phyloP scores from a whole-genome alignment of 192 early-diverging fungal species.

The Kappamyces sp. region DNA sequence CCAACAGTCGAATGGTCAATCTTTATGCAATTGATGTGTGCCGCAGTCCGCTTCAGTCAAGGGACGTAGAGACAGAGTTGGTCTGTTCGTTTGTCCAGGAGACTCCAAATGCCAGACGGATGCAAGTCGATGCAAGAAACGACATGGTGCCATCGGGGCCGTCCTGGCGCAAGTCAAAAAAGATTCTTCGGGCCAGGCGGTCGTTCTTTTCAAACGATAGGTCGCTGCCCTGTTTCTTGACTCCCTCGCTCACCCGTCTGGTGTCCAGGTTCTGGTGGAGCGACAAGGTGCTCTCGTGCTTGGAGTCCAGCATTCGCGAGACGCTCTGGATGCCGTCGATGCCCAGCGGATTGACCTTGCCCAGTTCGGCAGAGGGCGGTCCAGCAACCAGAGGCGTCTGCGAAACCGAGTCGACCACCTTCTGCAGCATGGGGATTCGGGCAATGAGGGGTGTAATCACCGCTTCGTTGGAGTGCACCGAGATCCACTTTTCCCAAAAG shows the following conservation, averaged over 20 bases:
- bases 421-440: background rate
- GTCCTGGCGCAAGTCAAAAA: constrained; percentile 72
- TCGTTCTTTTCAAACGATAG: constrained; percentile 56
- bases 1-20: too few species aligned
- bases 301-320: too few species aligned
- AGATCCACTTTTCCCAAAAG: constrained; percentile 69
- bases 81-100: constrained; percentile 15
- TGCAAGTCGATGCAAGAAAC: constrained; percentile 49
- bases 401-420: background rate
- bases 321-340: too few species aligned
- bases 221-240: constrained; percentile 20
- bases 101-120: constrained; percentile 37
- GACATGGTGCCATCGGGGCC: constrained; percentile 60
- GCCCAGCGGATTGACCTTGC: background rate
- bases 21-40: too few species aligned
- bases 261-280: background rate
- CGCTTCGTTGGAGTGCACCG: constrained; percentile 28
- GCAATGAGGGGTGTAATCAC: background rate
- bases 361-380: background rate
- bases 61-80: too few species aligned
- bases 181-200: constrained; percentile 57
- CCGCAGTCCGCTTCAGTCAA: too few species aligned
- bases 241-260: background rate
- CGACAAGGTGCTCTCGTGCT: too few species aligned
- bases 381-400: constrained; percentile 1